Evolutionary conservation across 805 yeast genomes (phyloP).

Genomic region (Starmerella floris): DNA sequence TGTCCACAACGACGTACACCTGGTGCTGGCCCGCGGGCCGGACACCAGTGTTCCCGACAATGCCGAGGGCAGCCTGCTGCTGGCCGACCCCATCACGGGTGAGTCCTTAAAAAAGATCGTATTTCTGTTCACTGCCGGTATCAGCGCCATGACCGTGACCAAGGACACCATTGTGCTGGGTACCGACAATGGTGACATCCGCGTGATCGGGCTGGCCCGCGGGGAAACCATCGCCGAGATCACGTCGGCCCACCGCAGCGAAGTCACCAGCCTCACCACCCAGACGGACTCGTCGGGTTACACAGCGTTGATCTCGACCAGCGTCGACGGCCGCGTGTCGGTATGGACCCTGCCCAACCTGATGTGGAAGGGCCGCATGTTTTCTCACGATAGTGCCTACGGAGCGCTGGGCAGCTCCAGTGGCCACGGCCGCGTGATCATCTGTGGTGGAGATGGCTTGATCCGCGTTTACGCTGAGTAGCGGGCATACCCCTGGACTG

Average conservation of each 20-base stretch:
- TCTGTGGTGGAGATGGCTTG: constrained; percentile 22
- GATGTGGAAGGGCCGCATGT: constrained; percentile 21
- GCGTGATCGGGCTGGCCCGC: constrained; percentile 13
- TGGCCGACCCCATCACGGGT: constrained; percentile 19
- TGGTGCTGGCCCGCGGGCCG: constrained; percentile 10
- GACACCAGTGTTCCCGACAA: constrained; percentile 5
- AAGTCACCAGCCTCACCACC: constrained; percentile 12
- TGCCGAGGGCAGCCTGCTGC: constrained; percentile 10
- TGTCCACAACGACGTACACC: constrained; percentile 8
- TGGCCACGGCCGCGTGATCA: constrained; percentile 2
- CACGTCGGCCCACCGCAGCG: constrained; percentile 19
- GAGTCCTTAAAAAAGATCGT: constrained; percentile 15
- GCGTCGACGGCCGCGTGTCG: constrained; percentile 23
- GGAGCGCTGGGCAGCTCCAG: constrained; percentile 17
- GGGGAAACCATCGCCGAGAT: constrained; percentile 19
- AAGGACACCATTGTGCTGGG: constrained; percentile 15
- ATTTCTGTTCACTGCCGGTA: constrained; percentile 5
- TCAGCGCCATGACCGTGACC: constrained; percentile 9
- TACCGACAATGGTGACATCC: constrained; percentile 18
- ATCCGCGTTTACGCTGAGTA: constrained; percentile 17
- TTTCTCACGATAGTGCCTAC: constrained; percentile 21
- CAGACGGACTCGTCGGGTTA: not conserved
- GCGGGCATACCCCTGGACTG: not conserved
- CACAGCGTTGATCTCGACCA: constrained; percentile 14
- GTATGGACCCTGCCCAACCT: constrained; percentile 21